Percentiles rank a stretch among this genome's conserved stretches.
These are phyloP conservation scores for Xylaria sp. DNA, from an alignment of 2,329 filamentous ascomycete species.

Conservation along the genomic window DNA sequence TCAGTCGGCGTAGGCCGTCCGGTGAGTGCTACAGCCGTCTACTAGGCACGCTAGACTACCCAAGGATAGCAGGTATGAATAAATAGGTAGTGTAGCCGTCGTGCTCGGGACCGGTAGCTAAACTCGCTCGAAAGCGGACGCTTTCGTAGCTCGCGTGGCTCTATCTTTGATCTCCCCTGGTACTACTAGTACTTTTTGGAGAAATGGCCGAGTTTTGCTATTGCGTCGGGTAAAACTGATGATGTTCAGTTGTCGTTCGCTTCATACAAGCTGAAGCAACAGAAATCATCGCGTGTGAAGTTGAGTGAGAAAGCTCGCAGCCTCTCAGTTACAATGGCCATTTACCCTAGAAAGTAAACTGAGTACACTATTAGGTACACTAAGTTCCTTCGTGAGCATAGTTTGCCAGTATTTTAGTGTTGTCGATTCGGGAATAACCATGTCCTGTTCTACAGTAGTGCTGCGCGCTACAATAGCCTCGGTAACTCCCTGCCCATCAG, in stretches of 20 bases:
- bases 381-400: neutral
- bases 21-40: neutral
- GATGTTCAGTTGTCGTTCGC: neutral
- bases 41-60: neutral
- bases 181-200: neutral
- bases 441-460: neutral
- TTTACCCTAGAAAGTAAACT: neutral
- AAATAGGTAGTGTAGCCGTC: neutral
- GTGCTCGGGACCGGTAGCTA: neutral
- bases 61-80: slow-evolving; percentile 2
- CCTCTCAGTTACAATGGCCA: neutral
- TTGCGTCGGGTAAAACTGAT: neutral
- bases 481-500: neutral
- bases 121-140: neutral
- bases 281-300: neutral
- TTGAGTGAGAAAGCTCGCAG: neutral
- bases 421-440: neutral
- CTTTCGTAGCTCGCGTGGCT: neutral
- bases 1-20: neutral
- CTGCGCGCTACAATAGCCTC: neutral
- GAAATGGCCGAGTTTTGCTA: neutral
- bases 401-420: neutral
- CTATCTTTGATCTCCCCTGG: neutral
- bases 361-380: neutral
- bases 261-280: no score